Percentiles rank a stretch among this genome's conserved stretches.
Evolutionary conservation across 805 yeast species (phyloP).

Genomic region (Monosporozyma unispora): DNA sequence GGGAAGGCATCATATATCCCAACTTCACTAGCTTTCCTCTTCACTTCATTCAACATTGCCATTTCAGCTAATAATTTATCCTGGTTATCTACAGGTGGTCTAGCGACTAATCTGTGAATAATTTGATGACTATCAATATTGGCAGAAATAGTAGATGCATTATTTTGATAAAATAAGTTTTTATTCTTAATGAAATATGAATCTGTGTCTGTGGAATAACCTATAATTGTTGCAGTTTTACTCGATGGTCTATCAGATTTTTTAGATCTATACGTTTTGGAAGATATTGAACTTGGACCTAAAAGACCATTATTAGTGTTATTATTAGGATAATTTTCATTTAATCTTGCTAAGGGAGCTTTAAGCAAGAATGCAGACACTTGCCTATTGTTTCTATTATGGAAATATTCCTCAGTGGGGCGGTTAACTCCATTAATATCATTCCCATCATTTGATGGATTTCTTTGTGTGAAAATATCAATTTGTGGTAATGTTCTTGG

Average conservation of each 20-base stretch:
- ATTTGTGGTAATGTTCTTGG: slow-evolving; percentile 6
- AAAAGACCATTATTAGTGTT: not conserved
- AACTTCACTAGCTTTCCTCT: slow-evolving; percentile 42
- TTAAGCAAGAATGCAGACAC: not conserved
- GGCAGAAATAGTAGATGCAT: not conserved
- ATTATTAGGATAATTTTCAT: not conserved
- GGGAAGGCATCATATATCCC: slow-evolving; percentile 39
- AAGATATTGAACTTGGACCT: not conserved
- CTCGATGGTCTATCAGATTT: not conserved
- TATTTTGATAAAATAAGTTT: not conserved
- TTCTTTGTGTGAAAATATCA: not conserved
- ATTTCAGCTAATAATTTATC: slow-evolving; percentile 66
- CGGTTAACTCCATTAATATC: not conserved
- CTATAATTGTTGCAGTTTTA: not conserved
- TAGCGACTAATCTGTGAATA: slow-evolving; percentile 12
- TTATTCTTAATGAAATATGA: not conserved
- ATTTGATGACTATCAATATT: not conserved
- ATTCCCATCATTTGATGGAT: not conserved
- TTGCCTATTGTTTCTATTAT: not conserved
- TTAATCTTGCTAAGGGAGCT: not conserved
- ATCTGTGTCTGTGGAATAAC: not conserved
- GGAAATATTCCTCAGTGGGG: not conserved
- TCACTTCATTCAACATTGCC: slow-evolving; percentile 73
- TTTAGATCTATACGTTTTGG: not conserved
- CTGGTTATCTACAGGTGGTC: slow-evolving; percentile 12